A percentile compares a stretch with the other conserved stretches of the same genome.
Conservation (phyloP, 352 stramenopile species). For the Phytophthora idaei region DNA sequence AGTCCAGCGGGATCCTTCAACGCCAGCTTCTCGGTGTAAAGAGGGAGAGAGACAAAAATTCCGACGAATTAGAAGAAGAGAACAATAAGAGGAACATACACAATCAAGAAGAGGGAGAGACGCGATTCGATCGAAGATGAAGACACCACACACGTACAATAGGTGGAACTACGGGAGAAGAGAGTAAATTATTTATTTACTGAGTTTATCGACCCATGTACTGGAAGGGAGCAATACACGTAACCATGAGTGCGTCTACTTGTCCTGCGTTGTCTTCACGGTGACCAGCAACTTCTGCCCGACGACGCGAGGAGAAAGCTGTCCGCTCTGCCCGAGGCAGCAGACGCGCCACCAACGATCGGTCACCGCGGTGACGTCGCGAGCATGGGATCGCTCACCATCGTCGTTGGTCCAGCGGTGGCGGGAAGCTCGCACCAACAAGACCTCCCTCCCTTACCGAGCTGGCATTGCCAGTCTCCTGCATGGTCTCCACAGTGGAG, state of each 20-base stretch:
- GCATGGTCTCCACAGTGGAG: not conserved
- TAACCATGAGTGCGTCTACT: conserved; percentile 16
- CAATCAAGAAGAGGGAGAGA: conserved; percentile 12
- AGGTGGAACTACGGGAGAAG: conserved; percentile 33
- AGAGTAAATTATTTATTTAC: conserved; percentile 57
- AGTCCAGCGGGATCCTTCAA: conserved; percentile 27
- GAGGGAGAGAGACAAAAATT: not conserved
- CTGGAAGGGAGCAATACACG: conserved; percentile 36
- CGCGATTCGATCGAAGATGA: conserved; percentile 32
- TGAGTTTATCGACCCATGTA: conserved; percentile 35
- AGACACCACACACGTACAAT: conserved; percentile 46
- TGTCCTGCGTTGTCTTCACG: conserved; percentile 12
- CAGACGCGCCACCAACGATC: conserved; percentile 26
- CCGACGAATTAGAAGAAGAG: not conserved
- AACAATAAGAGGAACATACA: conserved; percentile 2
- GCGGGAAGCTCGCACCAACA: conserved; percentile 3
- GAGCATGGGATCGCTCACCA: conserved; percentile 12
- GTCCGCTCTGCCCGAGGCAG: conserved; percentile 16
- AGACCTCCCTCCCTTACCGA: not conserved
- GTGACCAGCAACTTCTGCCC: not conserved
- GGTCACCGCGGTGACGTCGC: conserved; percentile 2
- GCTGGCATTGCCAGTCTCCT: not conserved
- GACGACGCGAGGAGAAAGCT: conserved; percentile 29
- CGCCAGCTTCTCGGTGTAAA: conserved; percentile 33
- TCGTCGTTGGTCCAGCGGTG: conserved; percentile 4